Conservation (phyloP, 306 rosid species). For the Vigna trinervia region DNA sequence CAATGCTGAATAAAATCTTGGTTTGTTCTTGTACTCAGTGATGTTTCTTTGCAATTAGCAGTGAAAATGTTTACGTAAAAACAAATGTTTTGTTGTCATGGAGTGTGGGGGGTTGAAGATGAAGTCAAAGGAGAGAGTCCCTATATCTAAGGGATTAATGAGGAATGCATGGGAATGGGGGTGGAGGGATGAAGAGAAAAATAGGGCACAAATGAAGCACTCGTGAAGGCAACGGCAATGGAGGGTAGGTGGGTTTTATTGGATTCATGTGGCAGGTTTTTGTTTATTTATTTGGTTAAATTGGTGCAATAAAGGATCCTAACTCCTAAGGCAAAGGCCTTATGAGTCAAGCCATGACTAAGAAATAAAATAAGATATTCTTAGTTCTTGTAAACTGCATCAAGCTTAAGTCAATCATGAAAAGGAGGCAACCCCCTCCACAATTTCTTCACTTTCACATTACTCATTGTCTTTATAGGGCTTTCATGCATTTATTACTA, state of each 20-base stretch:
- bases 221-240: conserved; percentile 93
- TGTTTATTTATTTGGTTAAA: conserved; percentile 27
- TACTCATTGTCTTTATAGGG: conserved; percentile 1
- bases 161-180: conserved; percentile 42
- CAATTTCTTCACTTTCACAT: conserved; percentile 23
- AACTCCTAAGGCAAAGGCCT: conserved; percentile 12
- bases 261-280: conserved; percentile 57
- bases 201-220: conserved; percentile 55
- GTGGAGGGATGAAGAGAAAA: conserved; percentile 30
- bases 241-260: conserved; percentile 55
- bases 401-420: conserved; percentile 34
- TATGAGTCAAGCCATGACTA: not conserved
- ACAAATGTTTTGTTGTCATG: conserved; percentile 47
- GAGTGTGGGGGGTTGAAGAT: not conserved
- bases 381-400: conserved; percentile 12
- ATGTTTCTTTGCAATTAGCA: not conserved
- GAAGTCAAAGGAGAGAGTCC: conserved; percentile 62
- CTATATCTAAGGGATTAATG: conserved; percentile 50
- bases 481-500: conserved; percentile 37
- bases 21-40: not conserved
- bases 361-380: conserved; percentile 15
- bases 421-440: conserved; percentile 24
- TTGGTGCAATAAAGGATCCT: not conserved
- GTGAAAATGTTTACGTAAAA: conserved; percentile 28
- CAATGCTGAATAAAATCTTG: conserved; percentile 7